Percentiles rank a stretch among this genome's conserved stretches.
Conservation (phyloP, 768 basidiomycete species). For the Lactarius deliciosus region DNA sequence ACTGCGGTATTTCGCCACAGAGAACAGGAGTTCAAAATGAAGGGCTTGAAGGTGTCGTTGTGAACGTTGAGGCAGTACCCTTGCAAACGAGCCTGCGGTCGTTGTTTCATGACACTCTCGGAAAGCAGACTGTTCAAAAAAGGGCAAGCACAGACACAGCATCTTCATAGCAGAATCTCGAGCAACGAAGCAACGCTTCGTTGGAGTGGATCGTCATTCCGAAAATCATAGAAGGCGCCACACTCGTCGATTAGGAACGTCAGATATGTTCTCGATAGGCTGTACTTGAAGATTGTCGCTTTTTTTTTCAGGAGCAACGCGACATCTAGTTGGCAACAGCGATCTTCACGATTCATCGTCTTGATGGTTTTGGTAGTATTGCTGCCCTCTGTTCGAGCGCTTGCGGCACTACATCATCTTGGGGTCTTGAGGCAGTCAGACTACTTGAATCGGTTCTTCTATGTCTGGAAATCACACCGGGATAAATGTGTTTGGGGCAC, state of each 20-base stretch:
- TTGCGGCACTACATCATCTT: neutral
- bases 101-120: conserved; percentile 1
- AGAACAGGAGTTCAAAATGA: neutral
- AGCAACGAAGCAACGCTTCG: neutral
- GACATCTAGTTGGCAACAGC: neutral
- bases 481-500: conserved; percentile 13
- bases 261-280: neutral
- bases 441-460: conserved; percentile 17
- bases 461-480: conserved; percentile 15
- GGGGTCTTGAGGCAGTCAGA: conserved; percentile 10
- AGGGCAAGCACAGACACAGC: neutral
- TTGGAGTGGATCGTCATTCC: neutral
- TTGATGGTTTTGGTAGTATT: neutral
- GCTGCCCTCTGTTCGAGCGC: neutral
- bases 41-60: neutral
- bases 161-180: conserved; percentile 1
- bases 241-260: neutral
- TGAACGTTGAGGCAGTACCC: neutral
- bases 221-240: conserved; percentile 1
- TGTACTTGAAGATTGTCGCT: conserved; percentile 3
- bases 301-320: neutral
- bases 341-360: neutral
- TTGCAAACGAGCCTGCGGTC: conserved; percentile 2
- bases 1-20: neutral
- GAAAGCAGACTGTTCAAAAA: conserved; percentile 6